Evolutionary conservation across 306 rosid genomes (phyloP), one percentile per base, ranked within the genome.

Genomic region (Argentina anserina): DNA sequence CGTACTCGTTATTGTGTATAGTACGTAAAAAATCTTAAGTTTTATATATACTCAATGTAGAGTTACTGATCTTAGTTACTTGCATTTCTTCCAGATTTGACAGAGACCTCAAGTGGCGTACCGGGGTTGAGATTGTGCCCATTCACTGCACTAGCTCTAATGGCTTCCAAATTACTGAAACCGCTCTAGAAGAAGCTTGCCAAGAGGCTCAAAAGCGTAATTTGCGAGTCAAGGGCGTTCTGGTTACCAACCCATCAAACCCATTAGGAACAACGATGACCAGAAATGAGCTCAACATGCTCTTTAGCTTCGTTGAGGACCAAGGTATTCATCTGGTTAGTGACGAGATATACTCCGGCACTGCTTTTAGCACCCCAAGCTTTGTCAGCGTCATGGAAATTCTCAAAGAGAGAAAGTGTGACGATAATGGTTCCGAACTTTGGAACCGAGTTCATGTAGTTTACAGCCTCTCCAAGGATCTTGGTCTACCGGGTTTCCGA

Each of bases 301-400:
- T 92, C 66, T 3, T 92, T 65, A 83, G 53, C 85, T 87, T 89
- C 43, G 82, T 87, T 69, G 84, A 79, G 61, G 80, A 68, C 67
- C 87, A 89, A 63, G 65, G 65, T 61, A 87, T 89, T 85, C 97
- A 92, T 68, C 79, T 92, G 13, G 88, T 92, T 69, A 92, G 97
- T 71, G 97, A 92, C 12, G 97, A 92, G 79, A 89, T 92, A 72
- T 92, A 92, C 75, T 84, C 97, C 1, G 97, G 93, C n/a, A 92
- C 97, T 0, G 96, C 84, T 80, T 92, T 87, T 70, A 81, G 50
- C 67, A 81, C 89, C 20, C 89, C 97, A 20, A 72, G 73, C 60
- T 92, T 92, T 13, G 60, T 84, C 0, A 89, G 97, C 77, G 68
- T 92, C 83, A 78, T 83, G 93, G 96, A 92, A 75, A 62, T 89